Base-by-base conservation (phyloP, 2,329 filamentous ascomycete species). In the Fonsecaea monophora region DNA sequence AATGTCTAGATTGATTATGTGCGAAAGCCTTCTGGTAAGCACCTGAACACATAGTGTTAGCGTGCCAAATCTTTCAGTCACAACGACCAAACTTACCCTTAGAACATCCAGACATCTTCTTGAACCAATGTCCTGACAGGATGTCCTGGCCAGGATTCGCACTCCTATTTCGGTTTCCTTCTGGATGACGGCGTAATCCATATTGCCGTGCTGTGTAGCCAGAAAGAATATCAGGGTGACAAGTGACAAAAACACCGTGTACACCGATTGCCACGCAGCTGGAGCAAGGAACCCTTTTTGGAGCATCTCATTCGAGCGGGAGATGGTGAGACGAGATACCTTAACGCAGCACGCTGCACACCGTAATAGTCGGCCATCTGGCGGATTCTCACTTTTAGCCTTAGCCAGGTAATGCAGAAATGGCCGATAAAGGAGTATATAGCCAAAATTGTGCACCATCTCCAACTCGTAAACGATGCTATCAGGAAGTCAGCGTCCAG, bases 381-480 rank as follows among this genome's bases (percentile, higher is more conserved):
- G 62, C 5, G 65, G 58, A 37, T 62, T 56, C 10, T 68, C 65
- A 34, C 53, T 53, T 30, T 53, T 54, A 40, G 67, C 68, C 60
- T 64, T 66, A 13, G 69, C 68, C 13, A 72, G 53, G 53, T 72
- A 70, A 57, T 73, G 70, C 15, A 73, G 40, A 55, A 72, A 73
- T 13, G 71, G 70, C 5, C 71, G 66, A 45, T 73, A 73, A n/a
- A 73, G 71, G 15, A 73, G 25, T n/a, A 72, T 71, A 55, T 73
- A 69, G 10, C 68, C 70, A 40, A 71, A 68, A 50, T 67, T 68
- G 53, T 72, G 67, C 18, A 65, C 67, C 38, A 73, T 62, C 35
- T 68, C 61, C 30, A 73, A 60, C 32, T 71, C 67, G 30, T 69
- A 69, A 21, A 62, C 50, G 21, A 67, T 61, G 57, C 69, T 71